Evolutionary conservation across 495 filamentous ascomycete genomes (phyloP).

Genomic region (Pseudevernia furfuracea): DNA sequence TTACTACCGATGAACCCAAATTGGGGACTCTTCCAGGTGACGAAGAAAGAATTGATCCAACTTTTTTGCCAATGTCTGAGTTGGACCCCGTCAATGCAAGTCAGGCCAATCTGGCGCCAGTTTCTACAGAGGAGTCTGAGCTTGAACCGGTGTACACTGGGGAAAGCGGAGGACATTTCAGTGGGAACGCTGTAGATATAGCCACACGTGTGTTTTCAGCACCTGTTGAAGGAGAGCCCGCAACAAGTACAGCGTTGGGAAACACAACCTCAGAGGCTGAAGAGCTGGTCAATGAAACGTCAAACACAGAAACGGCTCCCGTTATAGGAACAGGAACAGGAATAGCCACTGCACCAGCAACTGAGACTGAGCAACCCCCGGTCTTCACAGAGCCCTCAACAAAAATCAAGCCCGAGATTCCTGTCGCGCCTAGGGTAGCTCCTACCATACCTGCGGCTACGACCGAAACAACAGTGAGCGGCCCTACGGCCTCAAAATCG

Average conservation of each 20-base stretch:
- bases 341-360: constrained; percentile 1
- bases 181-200: constrained; percentile 12
- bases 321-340: constrained; percentile 12
- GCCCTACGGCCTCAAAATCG: constrained; percentile 22
- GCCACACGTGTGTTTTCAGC: constrained; percentile 18
- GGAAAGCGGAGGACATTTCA: constrained; percentile 2
- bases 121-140: constrained; percentile 6
- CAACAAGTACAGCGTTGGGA: constrained; percentile 7
- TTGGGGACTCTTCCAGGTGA: constrained; percentile 4
- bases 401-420: constrained; percentile 19
- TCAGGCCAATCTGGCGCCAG: constrained; percentile 2
- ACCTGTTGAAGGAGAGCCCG: constrained; percentile 17
- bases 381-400: constrained; percentile 13
- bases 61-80: constrained; percentile 8
- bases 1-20: constrained; percentile 17
- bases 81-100: not conserved
- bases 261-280: not conserved
- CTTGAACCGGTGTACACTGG: constrained; percentile 9
- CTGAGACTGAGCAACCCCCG: not conserved
- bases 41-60: constrained; percentile 8
- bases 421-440: constrained; percentile 24
- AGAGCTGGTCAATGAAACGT: constrained; percentile 12
- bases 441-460: constrained; percentile 26
- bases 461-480: constrained; percentile 29
- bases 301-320: constrained; percentile 13